These are phyloP conservation scores for Rubia occidens DNA, from an alignment of 305 asterid species.

Conservation along the genomic window DNA sequence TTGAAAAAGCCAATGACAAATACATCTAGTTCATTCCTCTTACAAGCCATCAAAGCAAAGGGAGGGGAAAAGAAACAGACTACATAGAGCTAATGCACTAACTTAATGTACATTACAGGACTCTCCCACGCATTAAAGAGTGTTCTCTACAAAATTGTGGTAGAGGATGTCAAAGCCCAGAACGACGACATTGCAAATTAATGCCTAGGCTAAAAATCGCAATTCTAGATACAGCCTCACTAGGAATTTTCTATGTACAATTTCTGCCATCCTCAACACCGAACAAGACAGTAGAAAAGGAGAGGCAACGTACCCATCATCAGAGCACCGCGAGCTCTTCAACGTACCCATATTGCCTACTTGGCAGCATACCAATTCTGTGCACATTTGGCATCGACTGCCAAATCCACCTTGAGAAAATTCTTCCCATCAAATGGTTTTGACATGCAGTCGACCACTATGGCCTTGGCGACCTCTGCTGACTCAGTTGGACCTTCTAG, in stretches of 20 bases:
- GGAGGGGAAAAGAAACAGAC: neutral
- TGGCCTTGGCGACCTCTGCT: constrained; percentile 71
- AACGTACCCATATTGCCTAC: constrained; percentile 26
- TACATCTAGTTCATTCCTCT: neutral
- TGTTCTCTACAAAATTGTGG: constrained; percentile 4
- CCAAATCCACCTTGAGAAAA: constrained; percentile 66
- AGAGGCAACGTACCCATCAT: neutral
- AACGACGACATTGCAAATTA: neutral
- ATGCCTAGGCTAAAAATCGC: neutral
- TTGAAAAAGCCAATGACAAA: neutral
- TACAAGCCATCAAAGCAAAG: neutral
- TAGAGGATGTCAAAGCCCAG: neutral
- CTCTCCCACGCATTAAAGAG: neutral
- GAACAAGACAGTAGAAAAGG: constrained; percentile 8
- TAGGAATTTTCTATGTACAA: constrained; percentile 11
- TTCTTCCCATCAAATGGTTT: constrained; percentile 75
- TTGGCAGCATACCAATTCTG: constrained; percentile 89
- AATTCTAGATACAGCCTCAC: neutral
- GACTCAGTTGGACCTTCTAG: constrained; percentile 91
- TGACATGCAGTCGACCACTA: constrained; percentile 89
- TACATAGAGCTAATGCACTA: neutral
- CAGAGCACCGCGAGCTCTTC: neutral
- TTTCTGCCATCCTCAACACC: neutral
- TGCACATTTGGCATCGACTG: constrained; percentile 97
- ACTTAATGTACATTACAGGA: neutral